These are phyloP conservation scores for Dioszegia crocea DNA, from an alignment of 768 basidiomycete species.

Conservation along the genomic window DNA sequence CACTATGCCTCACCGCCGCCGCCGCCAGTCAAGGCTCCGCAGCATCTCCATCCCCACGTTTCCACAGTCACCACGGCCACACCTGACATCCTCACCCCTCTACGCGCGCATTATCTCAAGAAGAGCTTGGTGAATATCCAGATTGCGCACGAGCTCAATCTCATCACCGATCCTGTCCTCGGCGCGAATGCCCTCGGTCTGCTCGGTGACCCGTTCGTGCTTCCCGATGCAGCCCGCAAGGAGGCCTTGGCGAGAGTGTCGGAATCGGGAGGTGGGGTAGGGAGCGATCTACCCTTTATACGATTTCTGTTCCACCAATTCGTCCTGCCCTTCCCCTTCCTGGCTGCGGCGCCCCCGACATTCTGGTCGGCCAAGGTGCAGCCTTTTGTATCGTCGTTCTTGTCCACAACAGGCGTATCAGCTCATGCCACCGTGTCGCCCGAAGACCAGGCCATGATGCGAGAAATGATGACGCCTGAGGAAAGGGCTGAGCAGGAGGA, in stretches of 20 bases:
- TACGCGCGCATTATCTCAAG: constrained; percentile 97
- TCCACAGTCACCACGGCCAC: constrained; percentile 19
- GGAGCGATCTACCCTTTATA: constrained; percentile 74
- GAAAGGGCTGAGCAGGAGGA: constrained; percentile 52
- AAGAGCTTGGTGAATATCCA: constrained; percentile 87
- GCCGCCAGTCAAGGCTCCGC: constrained; percentile 15
- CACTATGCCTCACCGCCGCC: constrained; percentile 7
- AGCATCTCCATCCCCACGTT: constrained; percentile 32
- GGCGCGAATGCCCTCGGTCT: constrained; percentile 63
- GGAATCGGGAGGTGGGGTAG: constrained; percentile 28
- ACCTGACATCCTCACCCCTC: constrained; percentile 62
- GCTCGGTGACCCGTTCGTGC: constrained; percentile 82
- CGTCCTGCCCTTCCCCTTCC: constrained; percentile 90
- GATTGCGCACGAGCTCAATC: constrained; percentile 71
- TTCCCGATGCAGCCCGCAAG: constrained; percentile 28
- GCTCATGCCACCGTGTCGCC: constrained; percentile 13
- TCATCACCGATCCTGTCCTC: constrained; percentile 54
- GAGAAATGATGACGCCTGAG: constrained; percentile 39
- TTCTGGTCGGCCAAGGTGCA: constrained; percentile 95
- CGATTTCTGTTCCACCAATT: constrained; percentile 88
- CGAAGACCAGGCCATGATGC: constrained; percentile 28
- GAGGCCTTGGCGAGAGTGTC: constrained; percentile 29
- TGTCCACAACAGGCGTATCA: constrained; percentile 62
- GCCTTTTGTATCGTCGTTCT: constrained; percentile 78
- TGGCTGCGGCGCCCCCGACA: constrained; percentile 77